Evolutionary conservation across 1,284 basidiomycete genomes (phyloP).

Genomic region (Mycena citricolor): DNA sequence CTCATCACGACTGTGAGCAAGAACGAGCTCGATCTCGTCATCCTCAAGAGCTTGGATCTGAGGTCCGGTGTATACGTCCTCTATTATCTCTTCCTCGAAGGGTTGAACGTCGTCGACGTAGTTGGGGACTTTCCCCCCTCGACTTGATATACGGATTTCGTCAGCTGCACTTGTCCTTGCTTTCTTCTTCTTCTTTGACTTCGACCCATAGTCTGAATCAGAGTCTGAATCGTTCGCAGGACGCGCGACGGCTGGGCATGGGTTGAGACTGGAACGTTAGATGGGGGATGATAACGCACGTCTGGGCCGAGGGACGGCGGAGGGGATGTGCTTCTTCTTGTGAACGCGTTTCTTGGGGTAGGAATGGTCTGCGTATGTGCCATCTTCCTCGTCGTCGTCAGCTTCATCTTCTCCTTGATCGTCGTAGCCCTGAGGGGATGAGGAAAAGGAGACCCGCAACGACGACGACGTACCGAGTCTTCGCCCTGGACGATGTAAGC

Average conservation of each 20-base stretch:
- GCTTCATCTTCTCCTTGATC: constrained; percentile 53
- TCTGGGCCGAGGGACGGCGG: constrained; percentile 54
- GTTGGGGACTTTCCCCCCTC: constrained; percentile 81
- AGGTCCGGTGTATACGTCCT: constrained; percentile 54
- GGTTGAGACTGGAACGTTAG: constrained; percentile 20
- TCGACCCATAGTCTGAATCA: constrained; percentile 85
- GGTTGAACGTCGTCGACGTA: constrained; percentile 85
- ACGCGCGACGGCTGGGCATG: constrained; percentile 44
- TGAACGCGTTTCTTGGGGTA: constrained; percentile 67
- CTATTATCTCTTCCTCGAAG: constrained; percentile 70
- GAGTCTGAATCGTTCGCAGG: constrained; percentile 67
- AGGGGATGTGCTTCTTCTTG: constrained; percentile 57
- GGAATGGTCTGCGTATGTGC: constrained; percentile 75
- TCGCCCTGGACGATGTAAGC: constrained; percentile 23
- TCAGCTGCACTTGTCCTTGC: constrained; percentile 52
- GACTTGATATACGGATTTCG: constrained; percentile 78
- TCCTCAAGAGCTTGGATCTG: constrained; percentile 61
- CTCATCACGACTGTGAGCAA: constrained; percentile 82
- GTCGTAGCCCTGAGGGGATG: constrained; percentile 61
- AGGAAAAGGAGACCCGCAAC: constrained; percentile 21
- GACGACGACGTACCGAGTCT: constrained; percentile 17
- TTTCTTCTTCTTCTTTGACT: constrained; percentile 85
- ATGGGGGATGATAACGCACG: constrained; percentile 39
- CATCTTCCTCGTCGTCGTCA: constrained; percentile 65
- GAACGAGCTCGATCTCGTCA: constrained; percentile 88